Base-by-base conservation (phyloP, 2,329 filamentous ascomycete species). In the Monosporascus sp. region DNA sequence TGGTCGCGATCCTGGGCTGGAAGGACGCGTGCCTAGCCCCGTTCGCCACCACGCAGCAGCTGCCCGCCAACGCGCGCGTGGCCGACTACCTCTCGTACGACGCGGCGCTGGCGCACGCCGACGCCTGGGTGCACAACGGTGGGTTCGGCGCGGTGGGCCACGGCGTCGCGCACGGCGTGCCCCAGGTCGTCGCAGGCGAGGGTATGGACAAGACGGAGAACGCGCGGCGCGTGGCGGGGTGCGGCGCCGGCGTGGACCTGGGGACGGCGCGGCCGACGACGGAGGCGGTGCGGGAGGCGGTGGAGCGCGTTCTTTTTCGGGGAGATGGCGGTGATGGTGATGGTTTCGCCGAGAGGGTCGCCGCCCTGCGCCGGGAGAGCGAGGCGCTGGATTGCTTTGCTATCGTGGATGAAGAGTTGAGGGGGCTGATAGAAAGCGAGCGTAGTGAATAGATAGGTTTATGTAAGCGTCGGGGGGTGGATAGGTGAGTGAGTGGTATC, bases 131-230 rank as follows among this genome's bases (percentile, higher is more conserved):
- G 4, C 70, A 72, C 55, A 74, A 74, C 51, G 72, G 67, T 2
- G 72, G 72, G 1, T 74, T 72, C 54, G 72, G 72, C 5, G 72
- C 71, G 4, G 65, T 72, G 9, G 69, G 66, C 49, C 72, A 74
- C 51, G 72, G 71, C 14, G 67, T 74, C 45, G 68, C 69, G 7
- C 66, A 72, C 50, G 72, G 68, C 4, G 68, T 73, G 22, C 71
- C 72, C 3, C 71, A 72, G 69, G 68, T 74, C 0, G 64, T 71
- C 2, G 70, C 70, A 0, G 72, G 71, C 17, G 71, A 73, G 52
- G 70, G 70, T 1, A 71, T 74, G 65, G 72, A 74, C 56, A 74
- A 74, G 63, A 61, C 63, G 5, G 72, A 74, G 54, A 74, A 71
- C 53, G 63, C 68, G 5, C 61, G 58, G 35, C 60, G 71, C 2